Evolutionary conservation across 1,139 yeast genomes (phyloP).

Genomic region (Blastobotrys buckinghamii): DNA sequence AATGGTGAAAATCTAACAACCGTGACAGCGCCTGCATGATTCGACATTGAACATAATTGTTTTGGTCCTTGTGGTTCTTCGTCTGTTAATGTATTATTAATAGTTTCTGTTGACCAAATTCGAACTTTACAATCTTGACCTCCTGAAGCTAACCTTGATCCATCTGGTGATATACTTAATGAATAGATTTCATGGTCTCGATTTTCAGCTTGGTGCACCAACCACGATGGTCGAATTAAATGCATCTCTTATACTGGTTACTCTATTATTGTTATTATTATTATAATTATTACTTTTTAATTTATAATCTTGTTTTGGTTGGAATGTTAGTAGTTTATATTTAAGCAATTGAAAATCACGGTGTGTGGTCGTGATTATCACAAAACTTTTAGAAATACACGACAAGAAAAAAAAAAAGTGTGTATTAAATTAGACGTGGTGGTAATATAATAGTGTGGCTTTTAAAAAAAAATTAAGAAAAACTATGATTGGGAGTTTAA

Average conservation of each 20-base stretch:
- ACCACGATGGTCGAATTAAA: conserved; percentile 79
- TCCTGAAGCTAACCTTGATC: conserved; percentile 83
- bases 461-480: not conserved
- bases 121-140: conserved; percentile 87
- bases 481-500: not conserved
- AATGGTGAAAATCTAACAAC: conserved; percentile 67
- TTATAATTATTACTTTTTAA: not conserved
- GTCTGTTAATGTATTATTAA: conserved; percentile 36
- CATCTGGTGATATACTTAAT: conserved; percentile 73
- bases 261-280: not conserved
- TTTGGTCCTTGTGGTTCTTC: conserved; percentile 15
- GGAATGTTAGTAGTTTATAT: no score
- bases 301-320: not conserved
- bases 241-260: conserved; percentile 46
- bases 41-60: conserved; percentile 36
- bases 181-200: conserved; percentile 82
- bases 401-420: not conserved
- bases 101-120: conserved; percentile 75
- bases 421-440: not conserved
- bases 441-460: no score
- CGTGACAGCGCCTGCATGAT: conserved; percentile 76
- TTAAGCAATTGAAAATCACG: no score
- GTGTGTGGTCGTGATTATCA: no score
- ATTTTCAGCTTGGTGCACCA: conserved; percentile 69
- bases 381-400: no score